These are phyloP conservation scores for Rhodotorula babjevae DNA, from an alignment of 768 basidiomycete species.

Conservation along the genomic window DNA sequence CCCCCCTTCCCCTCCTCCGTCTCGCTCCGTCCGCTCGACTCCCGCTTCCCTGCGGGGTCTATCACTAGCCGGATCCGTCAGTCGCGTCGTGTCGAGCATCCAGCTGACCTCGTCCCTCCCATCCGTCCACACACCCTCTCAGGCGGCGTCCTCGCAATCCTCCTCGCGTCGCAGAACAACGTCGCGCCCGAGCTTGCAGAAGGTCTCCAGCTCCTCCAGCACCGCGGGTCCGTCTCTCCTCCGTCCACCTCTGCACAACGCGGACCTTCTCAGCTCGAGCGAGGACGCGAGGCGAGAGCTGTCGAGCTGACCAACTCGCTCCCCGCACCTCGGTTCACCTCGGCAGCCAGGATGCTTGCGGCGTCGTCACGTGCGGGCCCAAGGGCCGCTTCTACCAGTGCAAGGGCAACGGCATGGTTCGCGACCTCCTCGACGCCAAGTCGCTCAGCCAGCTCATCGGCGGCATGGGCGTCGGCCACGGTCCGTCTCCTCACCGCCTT, in stretches of 20 bases:
- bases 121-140: neutral
- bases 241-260: too few relatives aligned
- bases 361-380: slow-evolving; percentile 89
- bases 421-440: slow-evolving; percentile 76
- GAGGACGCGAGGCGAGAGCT: too few relatives aligned
- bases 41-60: neutral
- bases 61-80: too few relatives aligned
- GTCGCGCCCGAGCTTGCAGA: slow-evolving; percentile 52
- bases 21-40: neutral
- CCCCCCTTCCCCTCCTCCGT: neutral
- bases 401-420: slow-evolving; percentile 99
- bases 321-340: too few relatives aligned
- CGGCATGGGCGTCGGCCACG: slow-evolving; percentile 96
- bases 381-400: slow-evolving; percentile 95
- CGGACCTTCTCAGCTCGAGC: too few relatives aligned
- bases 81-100: too few relatives aligned
- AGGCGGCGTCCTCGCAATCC: slow-evolving; percentile 43
- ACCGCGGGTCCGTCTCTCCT: slow-evolving; percentile 60
- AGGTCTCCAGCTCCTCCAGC: slow-evolving; percentile 90
- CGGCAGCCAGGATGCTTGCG: slow-evolving; percentile 79
- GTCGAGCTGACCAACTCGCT: neutral
- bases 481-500: slow-evolving; percentile 51
- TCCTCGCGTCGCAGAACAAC: slow-evolving; percentile 36
- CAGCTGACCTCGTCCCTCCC: too few relatives aligned
- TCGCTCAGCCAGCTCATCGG: slow-evolving; percentile 74